Base-by-base conservation (phyloP, 2,329 filamentous ascomycete species). In the Helicocarpus griseus region DNA sequence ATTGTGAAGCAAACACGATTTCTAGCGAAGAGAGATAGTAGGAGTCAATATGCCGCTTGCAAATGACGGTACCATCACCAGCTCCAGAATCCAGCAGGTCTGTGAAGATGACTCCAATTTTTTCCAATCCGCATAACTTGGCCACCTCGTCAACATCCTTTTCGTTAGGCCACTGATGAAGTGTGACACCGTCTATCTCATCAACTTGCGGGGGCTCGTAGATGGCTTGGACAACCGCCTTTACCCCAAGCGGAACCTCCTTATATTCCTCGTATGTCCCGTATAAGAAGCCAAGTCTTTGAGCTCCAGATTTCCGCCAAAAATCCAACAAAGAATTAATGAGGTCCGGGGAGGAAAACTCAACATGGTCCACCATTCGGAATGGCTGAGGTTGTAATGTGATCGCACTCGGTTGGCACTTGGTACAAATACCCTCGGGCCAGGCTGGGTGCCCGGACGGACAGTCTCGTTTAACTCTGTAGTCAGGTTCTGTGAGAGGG, bases 301-400 rank as follows among this genome's bases (percentile, higher is more conserved):
- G 93, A 26, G 79, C 73, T 3, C 89, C 91, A 1, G 87, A 89
- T 58, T 81, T 84, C 60, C 94, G 80, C 91, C 93, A 98, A 53
- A 91, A 87, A 62, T 96, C 83, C 57, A 98, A 82, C 52, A 97
- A 82, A n/a, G 80, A 82, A 65, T 98, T 87, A 61, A 97, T 87
- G 31, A 97, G 80, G 50, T 82, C 78, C 2, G 89, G 83, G 1
- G 87, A 85, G 1, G 91, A 84, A 65, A 98, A 97, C 69, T 98
- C 94, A 56, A 98, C 93, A 67, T 98, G 93, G 63, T 98, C 93
- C 3, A 98, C 90, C 87, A 93, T 96, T 48, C 93, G 88, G 68
- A 91, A 98, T 19, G 85, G 78, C 68, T 98, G 93, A 4, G 89
- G 89, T 65, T 97, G 90, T 49, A 98, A 74, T 9, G 89, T 95